Base-by-base conservation (phyloP, 2,329 filamentous ascomycete species). In the Calonectria henricotiae region DNA sequence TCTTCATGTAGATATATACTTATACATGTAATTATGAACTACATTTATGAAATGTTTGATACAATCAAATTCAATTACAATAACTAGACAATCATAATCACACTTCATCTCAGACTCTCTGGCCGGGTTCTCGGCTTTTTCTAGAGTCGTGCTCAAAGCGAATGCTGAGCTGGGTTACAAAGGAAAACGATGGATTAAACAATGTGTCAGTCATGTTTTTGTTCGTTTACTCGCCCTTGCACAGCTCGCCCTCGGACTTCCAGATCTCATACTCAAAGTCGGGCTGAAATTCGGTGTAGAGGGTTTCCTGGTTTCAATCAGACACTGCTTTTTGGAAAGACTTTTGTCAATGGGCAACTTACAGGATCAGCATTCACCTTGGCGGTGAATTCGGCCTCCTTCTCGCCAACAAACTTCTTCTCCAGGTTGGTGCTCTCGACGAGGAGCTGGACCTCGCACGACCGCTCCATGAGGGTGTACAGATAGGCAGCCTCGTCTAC, bases 401-500 rank as follows among this genome's bases (percentile, higher is more conserved):
- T 80, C 64, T 83, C 79, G 44, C 74, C 76, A 23, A 84, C 79
- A 23, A 74, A 64, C n/a, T 75, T 77, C 75, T 79, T 80, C 8
- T 71, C 65, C 4, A 76, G 60, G 4, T 74, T 72, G 0, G 79
- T 69, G 9, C 71, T 73, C 32, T 80, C 79, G 0, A 77, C 78
- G 66, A 79, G 68, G 13, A 81, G 69, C 68, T 81, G 79, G 2
- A 79, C 76, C 58, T 80, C 73, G 55, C 79, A 80, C 7, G 76
- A 76, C 43, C 77, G 72, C 60, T 81, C 79, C 51, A 80, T 46
- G 13, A 66, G 41, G 0, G 86, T 88, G 77, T 91, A 91, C 11
- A 92, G 79, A 76, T 89, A 92, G 0, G 89, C 89, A 1, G 90
- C 90, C 76, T 92, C 90, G 71, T 92, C 91, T 1, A 92, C 90